Evolutionary conservation across 208 protist species (phyloP).

Genomic region (Wallacemonas sp.): DNA sequence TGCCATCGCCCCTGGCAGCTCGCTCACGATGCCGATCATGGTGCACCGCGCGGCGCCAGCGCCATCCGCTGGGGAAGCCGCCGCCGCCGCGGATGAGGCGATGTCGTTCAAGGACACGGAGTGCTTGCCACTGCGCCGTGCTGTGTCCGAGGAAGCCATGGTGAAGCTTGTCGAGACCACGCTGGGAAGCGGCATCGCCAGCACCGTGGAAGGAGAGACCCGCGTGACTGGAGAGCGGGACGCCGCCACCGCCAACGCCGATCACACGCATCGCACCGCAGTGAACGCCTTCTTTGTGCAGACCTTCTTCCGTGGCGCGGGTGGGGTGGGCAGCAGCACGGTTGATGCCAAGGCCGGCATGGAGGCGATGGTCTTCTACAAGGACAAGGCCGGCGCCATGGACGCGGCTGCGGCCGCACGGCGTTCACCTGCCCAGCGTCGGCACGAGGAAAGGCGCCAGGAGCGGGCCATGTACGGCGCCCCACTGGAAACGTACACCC

Average conservation of each 20-base stretch:
- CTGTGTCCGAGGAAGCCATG: slow-evolving; percentile 22
- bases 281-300: slow-evolving; percentile 68
- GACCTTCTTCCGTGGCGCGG: slow-evolving; percentile 56
- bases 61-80: background rate
- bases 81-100: background rate
- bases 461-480: slow-evolving; percentile 35
- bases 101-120: slow-evolving; percentile 32
- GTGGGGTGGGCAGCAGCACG: slow-evolving; percentile 33
- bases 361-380: slow-evolving; percentile 57
- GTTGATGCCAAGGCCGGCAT: slow-evolving; percentile 6
- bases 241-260: slow-evolving; percentile 24
- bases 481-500: slow-evolving; percentile 63
- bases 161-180: background rate
- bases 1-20: slow-evolving; percentile 45
- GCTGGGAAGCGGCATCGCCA: background rate
- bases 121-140: slow-evolving; percentile 45
- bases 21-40: slow-evolving; percentile 55
- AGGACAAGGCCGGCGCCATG: slow-evolving; percentile 52
- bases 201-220: too few species aligned
- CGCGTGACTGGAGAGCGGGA: slow-evolving; percentile 4
- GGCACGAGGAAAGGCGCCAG: slow-evolving; percentile 22
- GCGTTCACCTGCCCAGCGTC: slow-evolving; percentile 23
- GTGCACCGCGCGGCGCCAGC: slow-evolving; percentile 26
- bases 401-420: slow-evolving; percentile 20
- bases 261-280: slow-evolving; percentile 22